Evolutionary conservation across 1,284 basidiomycete species (phyloP), one percentile per base, ranked within the genome.

Genomic region (Austroboletus olivaceoglutinosus): DNA sequence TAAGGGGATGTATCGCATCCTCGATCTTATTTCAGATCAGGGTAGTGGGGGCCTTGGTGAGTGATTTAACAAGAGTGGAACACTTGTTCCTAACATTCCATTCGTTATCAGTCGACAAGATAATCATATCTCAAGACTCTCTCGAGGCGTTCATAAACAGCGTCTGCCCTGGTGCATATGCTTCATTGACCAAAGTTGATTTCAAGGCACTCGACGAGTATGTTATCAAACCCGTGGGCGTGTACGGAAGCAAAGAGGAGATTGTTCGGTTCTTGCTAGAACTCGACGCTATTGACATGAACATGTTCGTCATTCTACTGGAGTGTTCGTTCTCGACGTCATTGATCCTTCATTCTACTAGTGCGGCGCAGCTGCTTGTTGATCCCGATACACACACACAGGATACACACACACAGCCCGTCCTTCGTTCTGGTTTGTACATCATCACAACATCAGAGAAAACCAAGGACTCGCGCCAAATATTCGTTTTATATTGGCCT

Each of bases 221-320:
- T n/a, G n/a, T n/a, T n/a, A n/a, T n/a, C n/a, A n/a, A n/a, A n/a
- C n/a, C n/a, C n/a, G n/a, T n/a, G n/a, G 83, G 83, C 0, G 51
- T 84, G 3, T 85, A 83, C 48, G 83, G 82, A 2, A 77, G 75
- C 60, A 76, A 74, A 56, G 57, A 65, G 0, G 72, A 77, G 50
- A 77, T 85, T 8, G 70, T 76, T 8, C 60, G 69, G 10, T 76
- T 81, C 50, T 55, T 85, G 3, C 43, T 54, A 10, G 58, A 64
- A 12, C 58, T 73, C 4, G 61, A 50, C 8, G 63, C 64, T 8
- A 58, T 81, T 10, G 64, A 75, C 47, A 61, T 71, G 3, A 45
- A 60, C 2, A 64, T 56, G 81, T 79, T 51, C 22, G 72, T 63
- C 27, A 27, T 43, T 8, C 7, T 9, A 2, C 1, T 15, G 1